A percentile compares a stretch with the other conserved stretches of the same genome.
Conservation (phyloP, 208 protist genomes). For the Polymyxa betae region DNA sequence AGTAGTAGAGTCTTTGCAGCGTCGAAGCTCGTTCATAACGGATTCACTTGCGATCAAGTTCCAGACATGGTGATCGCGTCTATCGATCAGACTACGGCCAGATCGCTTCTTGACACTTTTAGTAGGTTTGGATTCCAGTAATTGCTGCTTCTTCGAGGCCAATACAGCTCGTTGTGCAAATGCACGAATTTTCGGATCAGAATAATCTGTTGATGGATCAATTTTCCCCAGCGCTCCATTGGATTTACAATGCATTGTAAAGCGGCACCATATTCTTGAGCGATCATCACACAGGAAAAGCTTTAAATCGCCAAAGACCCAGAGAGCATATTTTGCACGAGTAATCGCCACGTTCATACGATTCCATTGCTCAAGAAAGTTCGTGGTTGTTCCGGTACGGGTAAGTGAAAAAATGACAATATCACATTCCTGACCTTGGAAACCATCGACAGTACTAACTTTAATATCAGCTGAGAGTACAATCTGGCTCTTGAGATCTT, state of each 20-base stretch:
- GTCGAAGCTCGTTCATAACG: not conserved
- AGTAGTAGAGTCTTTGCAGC: not conserved
- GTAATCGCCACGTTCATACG: not conserved
- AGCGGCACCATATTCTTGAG: not conserved
- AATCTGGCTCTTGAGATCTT: not conserved
- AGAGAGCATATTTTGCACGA: not conserved
- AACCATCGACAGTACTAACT: not conserved
- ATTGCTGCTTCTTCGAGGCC: not conserved
- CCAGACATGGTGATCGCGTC: not conserved
- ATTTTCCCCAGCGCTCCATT: not conserved
- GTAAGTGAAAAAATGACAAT: not conserved
- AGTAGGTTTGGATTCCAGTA: not conserved
- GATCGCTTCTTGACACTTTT: not conserved
- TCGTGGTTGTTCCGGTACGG: not conserved
- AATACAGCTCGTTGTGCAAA: not conserved
- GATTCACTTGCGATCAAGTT: not conserved
- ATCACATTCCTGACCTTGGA: not conserved
- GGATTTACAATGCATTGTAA: not conserved
- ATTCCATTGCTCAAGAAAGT: not conserved
- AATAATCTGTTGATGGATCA: not conserved
- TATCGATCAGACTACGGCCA: not conserved
- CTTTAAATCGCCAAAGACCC: not conserved
- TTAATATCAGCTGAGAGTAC: not conserved
- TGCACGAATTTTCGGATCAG: not conserved
- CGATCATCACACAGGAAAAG: not conserved